Conservation (phyloP, 306 rosid species). For the Malus asiatica region DNA sequence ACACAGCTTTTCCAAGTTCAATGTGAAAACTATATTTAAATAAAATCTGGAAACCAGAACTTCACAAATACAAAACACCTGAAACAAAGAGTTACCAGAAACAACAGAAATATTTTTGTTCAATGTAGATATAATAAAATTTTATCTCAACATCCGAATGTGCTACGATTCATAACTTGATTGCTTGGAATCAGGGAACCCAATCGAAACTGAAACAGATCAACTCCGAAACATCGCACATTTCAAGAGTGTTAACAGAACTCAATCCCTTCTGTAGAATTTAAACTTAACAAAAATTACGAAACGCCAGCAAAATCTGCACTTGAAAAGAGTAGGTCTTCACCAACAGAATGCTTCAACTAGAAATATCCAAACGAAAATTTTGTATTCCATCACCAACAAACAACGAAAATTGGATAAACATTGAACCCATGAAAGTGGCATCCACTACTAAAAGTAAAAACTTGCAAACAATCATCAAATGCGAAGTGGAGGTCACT, state of each 20-base stretch:
- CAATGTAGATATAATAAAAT: not conserved
- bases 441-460: not conserved
- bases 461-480: not conserved
- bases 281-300: not conserved
- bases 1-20: not conserved
- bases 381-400: not conserved
- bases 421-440: not conserved
- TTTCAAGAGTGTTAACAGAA: too few relatives aligned
- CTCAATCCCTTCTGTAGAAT: too few relatives aligned
- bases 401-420: not conserved
- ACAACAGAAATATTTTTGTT: not conserved
- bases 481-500: not conserved
- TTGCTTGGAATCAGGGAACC: not conserved
- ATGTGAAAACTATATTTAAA: not conserved
- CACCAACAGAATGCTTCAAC: not conserved
- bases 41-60: not conserved
- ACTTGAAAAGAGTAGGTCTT: not conserved
- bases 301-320: not conserved
- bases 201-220: not conserved
- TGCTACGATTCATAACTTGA: not conserved
- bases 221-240: not conserved
- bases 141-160: not conserved
- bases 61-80: not conserved
- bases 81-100: not conserved
- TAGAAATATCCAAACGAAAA: not conserved